A percentile compares a stretch with the other conserved stretches of the same genome.
These are phyloP conservation scores for Chara braunii DNA, from an alignment of 139 green algal genomes.

Conservation along the genomic window DNA sequence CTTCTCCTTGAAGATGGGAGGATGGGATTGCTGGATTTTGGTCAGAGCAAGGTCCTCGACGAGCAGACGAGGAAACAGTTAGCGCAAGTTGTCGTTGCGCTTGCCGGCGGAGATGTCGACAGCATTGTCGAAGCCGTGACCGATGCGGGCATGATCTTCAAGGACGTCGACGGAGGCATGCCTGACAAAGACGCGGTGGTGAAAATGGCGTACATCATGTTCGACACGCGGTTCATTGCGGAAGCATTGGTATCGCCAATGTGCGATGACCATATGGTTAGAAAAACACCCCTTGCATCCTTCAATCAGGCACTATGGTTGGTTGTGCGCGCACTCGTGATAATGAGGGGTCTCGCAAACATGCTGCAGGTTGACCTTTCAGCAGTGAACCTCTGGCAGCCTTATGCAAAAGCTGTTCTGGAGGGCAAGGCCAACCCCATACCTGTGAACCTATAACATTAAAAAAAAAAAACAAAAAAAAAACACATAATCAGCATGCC, in stretches of 20 bases:
- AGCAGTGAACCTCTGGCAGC: slow-evolving; percentile 10
- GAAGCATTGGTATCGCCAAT: slow-evolving; percentile 24
- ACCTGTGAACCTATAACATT: too few relatives aligned
- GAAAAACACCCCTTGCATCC: slow-evolving; percentile 7
- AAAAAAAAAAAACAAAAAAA: too few relatives aligned
- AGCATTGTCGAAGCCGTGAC: slow-evolving; percentile 7
- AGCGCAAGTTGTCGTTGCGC: slow-evolving; percentile 12
- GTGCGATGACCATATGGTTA: slow-evolving; percentile 16
- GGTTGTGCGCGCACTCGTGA: slow-evolving; percentile 14
- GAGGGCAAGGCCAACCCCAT: too few relatives aligned
- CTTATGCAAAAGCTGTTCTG: slow-evolving; percentile 11
- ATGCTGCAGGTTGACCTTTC: slow-evolving; percentile 18
- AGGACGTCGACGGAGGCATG: background rate
- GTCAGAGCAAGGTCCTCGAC: slow-evolving; percentile 36
- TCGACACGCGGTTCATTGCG: slow-evolving; percentile 31
- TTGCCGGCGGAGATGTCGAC: slow-evolving; percentile 19
- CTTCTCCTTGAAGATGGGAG: slow-evolving; percentile 33
- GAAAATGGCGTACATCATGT: slow-evolving; percentile 32
- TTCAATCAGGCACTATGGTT: slow-evolving; percentile 32
- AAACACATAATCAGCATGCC: too few relatives aligned
- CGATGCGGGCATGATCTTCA: slow-evolving; percentile 10
- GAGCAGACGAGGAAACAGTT: slow-evolving; percentile 6
- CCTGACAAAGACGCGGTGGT: background rate
- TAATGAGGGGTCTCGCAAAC: slow-evolving; percentile 17
- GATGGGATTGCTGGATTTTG: slow-evolving; percentile 42